Base-by-base conservation (phyloP, 2,329 filamentous ascomycete species). In the Acrodontium crateriforme region DNA sequence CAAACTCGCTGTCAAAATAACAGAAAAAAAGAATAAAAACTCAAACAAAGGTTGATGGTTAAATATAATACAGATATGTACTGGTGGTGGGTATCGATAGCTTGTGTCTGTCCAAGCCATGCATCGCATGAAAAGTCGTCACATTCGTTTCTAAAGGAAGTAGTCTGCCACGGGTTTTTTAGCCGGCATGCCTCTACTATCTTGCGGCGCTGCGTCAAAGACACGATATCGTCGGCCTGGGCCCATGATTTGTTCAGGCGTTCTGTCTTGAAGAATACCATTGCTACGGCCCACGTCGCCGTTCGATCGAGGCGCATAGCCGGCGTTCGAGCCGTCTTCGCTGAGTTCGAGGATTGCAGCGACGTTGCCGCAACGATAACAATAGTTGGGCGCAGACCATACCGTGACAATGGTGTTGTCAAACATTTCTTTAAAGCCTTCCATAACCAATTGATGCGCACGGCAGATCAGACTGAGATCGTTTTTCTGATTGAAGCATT, bases 391-490 rank as follows among this genome's bases (percentile, higher is more conserved):
- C 20, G 52, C 52, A 10, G 53, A 58, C 62, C 89, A 98, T n/a
- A 98, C 89, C 0, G 89, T 98, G 22, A 95, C 89, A 39, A 98
- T 94, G 25, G 76, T 82, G 9, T 75, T 78, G 50, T 93, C 83
- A 49, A 95, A 98, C 85, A 95, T 95, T 54, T 95, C 89, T 59
- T 95, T 95, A 57, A 94, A 98, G 0, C 89, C 89, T 54, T 98
- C 89, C 89, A 95, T 98, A 39, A 98, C 89, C 13, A 98, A 73
- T 55, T 98, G 89, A 52, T 98, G 89, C 1, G 89, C 89, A 30
- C 89, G 74, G 11, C 87, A 89, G 40, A 98, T 89, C 28, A 98
- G 67, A 13, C 78, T 83, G 16, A 98, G 68, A 49, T 93, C 82
- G 53, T 98, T 98, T 32, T 75, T 72, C 56, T 94, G 78, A 58